These are phyloP conservation scores for Plectosphaerella plurivora DNA, from an alignment of 2,329 filamentous ascomycete genomes.

Conservation along the genomic window DNA sequence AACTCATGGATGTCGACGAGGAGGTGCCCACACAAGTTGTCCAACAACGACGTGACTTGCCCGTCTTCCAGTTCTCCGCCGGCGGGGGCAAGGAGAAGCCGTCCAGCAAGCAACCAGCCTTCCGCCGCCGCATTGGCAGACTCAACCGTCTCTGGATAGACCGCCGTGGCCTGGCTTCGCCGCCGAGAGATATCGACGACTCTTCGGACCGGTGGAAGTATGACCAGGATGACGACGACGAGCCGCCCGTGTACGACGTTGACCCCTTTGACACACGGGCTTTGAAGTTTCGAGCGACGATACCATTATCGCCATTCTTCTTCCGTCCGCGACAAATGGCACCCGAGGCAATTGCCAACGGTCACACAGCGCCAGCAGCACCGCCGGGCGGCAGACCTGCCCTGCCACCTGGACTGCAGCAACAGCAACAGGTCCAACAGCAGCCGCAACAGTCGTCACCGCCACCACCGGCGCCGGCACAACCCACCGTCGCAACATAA, in stretches of 20 bases:
- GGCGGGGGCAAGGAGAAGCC: slow-evolving; percentile 34
- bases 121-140: slow-evolving; percentile 79
- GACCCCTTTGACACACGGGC: slow-evolving; percentile 64
- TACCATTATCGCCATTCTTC: slow-evolving; percentile 43
- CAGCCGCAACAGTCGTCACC: slow-evolving; percentile 15
- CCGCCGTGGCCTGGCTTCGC: slow-evolving; percentile 62
- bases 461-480: slow-evolving; percentile 4
- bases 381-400: slow-evolving; percentile 11
- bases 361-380: slow-evolving; percentile 6
- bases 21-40: slow-evolving; percentile 23
- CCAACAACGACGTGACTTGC: slow-evolving; percentile 4
- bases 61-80: slow-evolving; percentile 42
- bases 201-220: slow-evolving; percentile 75
- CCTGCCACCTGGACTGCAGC: slow-evolving; percentile 13
- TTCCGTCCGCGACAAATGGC: slow-evolving; percentile 31
- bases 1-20: slow-evolving; percentile 49
- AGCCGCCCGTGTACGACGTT: slow-evolving; percentile 67
- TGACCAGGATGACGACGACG: slow-evolving; percentile 81
- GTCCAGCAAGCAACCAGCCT: slow-evolving; percentile 54
- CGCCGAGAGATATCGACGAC: slow-evolving; percentile 38
- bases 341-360: slow-evolving; percentile 15
- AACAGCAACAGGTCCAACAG: slow-evolving; percentile 12
- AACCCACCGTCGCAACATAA: neutral
- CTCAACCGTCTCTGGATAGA: slow-evolving; percentile 86
- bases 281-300: slow-evolving; percentile 57